Evolutionary conservation across 495 filamentous ascomycete species (phyloP).

Genomic region (Astrocystis sublimbata): DNA sequence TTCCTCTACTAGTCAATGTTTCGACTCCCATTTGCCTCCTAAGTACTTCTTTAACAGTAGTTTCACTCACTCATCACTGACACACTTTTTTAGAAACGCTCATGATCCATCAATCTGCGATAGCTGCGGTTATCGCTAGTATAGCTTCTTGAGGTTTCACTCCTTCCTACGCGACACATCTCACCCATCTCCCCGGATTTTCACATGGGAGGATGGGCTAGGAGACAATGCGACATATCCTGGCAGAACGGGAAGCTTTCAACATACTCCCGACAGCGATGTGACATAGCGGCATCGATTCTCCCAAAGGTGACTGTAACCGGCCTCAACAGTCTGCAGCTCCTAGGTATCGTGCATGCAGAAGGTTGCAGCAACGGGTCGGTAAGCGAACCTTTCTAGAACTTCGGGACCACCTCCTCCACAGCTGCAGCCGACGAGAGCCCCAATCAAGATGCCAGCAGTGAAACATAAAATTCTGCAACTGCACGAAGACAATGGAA

Average conservation of each 20-base stretch:
- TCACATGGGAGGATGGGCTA: constrained; percentile 4
- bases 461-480: background rate
- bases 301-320: background rate
- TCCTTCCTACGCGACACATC: background rate
- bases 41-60: background rate
- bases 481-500: background rate
- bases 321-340: constrained; percentile 1
- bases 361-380: background rate
- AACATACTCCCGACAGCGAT: constrained; percentile 7
- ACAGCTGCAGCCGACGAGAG: constrained; percentile 5
- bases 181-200: constrained; percentile 21
- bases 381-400: constrained; percentile 12
- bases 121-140: too few species aligned
- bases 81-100: too few species aligned
- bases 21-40: too few species aligned
- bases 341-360: background rate
- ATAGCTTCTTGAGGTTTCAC: background rate
- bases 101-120: too few species aligned
- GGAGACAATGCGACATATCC: background rate
- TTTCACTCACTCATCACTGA: background rate
- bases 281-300: background rate
- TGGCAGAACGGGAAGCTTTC: constrained; percentile 1
- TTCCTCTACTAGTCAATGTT: background rate
- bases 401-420: constrained; percentile 20
- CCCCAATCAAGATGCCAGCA: background rate